phyloP scores from a whole-genome alignment of 129 eudicot species.

The Centrapalus pauciflorus region DNA sequence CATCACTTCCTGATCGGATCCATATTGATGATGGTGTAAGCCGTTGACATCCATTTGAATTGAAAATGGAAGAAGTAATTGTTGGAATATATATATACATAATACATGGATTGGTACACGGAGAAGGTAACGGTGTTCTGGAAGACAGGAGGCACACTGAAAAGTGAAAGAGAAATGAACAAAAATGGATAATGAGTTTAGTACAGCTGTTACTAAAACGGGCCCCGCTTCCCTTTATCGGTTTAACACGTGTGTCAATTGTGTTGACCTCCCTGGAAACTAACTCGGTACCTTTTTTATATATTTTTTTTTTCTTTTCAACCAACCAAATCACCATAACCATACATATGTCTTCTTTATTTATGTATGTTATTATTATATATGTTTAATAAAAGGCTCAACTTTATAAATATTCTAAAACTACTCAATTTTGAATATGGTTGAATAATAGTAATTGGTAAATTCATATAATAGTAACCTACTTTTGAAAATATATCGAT shows the following conservation, averaged over 20 bases:
- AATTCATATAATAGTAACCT: no score
- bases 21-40: background rate
- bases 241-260: conserved; percentile 30
- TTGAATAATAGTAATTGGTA: no score
- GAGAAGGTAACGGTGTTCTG: conserved; percentile 1
- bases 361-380: no score
- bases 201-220: conserved; percentile 22
- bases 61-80: background rate
- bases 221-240: background rate
- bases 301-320: no score
- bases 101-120: conserved; percentile 20
- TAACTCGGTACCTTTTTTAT: no score
- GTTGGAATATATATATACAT: background rate
- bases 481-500: no score
- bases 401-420: no score
- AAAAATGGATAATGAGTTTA: conserved; percentile 26
- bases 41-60: conserved; percentile 13
- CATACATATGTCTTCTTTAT: no score
- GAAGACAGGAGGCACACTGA: background rate
- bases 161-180: conserved; percentile 20
- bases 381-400: no score
- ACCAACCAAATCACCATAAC: no score
- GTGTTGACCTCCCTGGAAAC: no score
- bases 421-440: no score
- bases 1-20: conserved; percentile 25